Percentiles rank a stretch among this genome's conserved stretches.
Conservation (phyloP, 1,284 basidiomycete genomes). For the Trametes hirsuta region DNA sequence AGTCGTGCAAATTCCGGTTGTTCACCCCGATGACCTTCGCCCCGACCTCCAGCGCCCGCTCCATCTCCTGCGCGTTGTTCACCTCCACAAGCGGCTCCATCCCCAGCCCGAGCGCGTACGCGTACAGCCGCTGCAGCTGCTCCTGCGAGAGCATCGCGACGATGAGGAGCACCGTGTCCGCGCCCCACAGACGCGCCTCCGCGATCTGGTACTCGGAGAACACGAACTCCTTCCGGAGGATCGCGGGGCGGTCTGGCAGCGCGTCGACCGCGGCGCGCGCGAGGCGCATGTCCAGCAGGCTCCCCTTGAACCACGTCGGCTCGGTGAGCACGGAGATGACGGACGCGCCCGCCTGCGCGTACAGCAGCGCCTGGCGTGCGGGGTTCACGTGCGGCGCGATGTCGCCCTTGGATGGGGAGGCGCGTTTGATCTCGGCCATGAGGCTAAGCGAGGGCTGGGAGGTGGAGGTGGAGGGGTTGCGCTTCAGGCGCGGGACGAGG, state of each 20-base stretch:
- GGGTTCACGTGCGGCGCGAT: conserved; percentile 75
- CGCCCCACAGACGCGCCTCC: conserved; percentile 90
- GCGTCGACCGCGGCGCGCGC: conserved; percentile 82
- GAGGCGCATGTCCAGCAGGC: conserved; percentile 87
- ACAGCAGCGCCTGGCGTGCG: conserved; percentile 82
- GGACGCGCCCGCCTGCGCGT: conserved; percentile 83
- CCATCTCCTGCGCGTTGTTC: conserved; percentile 92
- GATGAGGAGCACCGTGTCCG: conserved; percentile 94
- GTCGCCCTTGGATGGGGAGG: conserved; percentile 71
- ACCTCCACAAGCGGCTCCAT: conserved; percentile 99
- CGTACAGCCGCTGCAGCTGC: conserved; percentile 74
- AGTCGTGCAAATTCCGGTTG: conserved; percentile 96
- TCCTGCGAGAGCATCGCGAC: conserved; percentile 87
- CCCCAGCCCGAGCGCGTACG: conserved; percentile 78
- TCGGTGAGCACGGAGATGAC: conserved; percentile 96
- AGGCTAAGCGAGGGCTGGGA: conserved; percentile 51
- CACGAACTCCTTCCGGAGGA: conserved; percentile 98
- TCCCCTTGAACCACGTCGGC: conserved; percentile 96
- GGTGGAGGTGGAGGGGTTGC: conserved; percentile 57
- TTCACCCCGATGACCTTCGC: conserved; percentile 97
- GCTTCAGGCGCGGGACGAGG: conserved; percentile 48
- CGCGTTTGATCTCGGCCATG: too few relatives aligned
- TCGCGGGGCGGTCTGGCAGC: conserved; percentile 88
- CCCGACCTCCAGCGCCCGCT: conserved; percentile 78
- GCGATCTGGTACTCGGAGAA: conserved; percentile 93